Conservation (phyloP, 1,284 basidiomycete genomes). For the Boletus mariae region DNA sequence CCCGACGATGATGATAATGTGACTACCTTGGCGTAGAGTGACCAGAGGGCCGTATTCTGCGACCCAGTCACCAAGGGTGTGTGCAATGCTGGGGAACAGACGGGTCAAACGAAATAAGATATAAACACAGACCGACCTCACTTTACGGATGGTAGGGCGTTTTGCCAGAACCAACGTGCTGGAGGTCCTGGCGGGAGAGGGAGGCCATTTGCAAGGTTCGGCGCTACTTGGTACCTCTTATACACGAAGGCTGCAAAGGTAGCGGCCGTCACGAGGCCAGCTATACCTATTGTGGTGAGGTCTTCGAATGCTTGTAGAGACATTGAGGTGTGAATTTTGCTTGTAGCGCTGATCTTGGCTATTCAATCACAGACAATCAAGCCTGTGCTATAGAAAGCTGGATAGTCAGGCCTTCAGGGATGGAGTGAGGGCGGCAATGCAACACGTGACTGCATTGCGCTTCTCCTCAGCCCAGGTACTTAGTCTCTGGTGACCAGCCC, state of each 20-base stretch:
- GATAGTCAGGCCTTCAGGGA: no score
- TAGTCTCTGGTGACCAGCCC: no score
- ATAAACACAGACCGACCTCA: slow-evolving; percentile 1
- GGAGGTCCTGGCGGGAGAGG: slow-evolving; percentile 30
- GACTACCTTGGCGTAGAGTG: slow-evolving; percentile 25
- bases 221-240: neutral
- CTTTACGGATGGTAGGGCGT: slow-evolving; percentile 18
- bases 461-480: no score
- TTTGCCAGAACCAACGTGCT: slow-evolving; percentile 26
- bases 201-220: neutral
- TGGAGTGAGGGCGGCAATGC: no score
- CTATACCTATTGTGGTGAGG: neutral
- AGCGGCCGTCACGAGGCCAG: neutral
- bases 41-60: slow-evolving; percentile 35
- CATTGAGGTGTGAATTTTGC: neutral
- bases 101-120: no score
- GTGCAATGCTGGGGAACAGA: slow-evolving; percentile 12
- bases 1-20: slow-evolving; percentile 30
- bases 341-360: no score
- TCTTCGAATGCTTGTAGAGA: neutral
- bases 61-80: slow-evolving; percentile 24
- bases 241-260: neutral
- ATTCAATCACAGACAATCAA: no score
- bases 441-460: no score
- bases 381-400: no score